Base-by-base conservation (phyloP, 768 basidiomycete genomes). In the Crassisporium funariophilum region DNA sequence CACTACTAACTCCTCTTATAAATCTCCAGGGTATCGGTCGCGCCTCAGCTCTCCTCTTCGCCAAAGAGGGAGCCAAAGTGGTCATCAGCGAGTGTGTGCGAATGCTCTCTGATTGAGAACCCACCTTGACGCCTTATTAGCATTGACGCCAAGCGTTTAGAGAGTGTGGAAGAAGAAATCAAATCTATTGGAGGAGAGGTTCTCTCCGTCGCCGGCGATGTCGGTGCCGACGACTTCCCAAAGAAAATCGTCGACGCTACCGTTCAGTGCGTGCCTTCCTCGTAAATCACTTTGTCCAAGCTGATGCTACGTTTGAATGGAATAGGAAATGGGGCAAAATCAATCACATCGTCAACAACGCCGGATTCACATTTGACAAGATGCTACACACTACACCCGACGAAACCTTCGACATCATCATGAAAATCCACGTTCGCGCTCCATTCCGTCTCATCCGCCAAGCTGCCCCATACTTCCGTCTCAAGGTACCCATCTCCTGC, bases 351-450 rank as follows among this genome's bases (percentile, higher is more conserved):
- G 75, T 92, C 23, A 91, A 91, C 69, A 92, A 92, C 52, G 84
- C 85, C 37, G 85, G 83, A 38, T 89, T 89, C 70, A 88, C 87
- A 5, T 88, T 78, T 56, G 87, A 91, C 76, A 86, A 84, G 66
- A 93, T 93, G 91, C 72, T 91, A 29, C 90, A 91, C 68, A 90
- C 88, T 4, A 90, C 84, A 49, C 83, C 86, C 2, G 91, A 93
- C 67, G 87, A 91, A 35, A 78, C 82, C 1, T 93, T 80, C 62
- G 85, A 90, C 51, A 75, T 92, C 55, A 92, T 92, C 58, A 73
- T 86, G 65, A 88, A 86, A 61, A 83, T 92, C 41, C 91, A 93
- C 65, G 85, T 90, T 57, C 82, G 86, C 41, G 88, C 91, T 2
- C 91, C 91, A 0, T 93, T 92, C 81, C 75, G 89, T 31, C 82